A percentile compares a stretch with the other conserved stretches of the same genome.
Conservation (phyloP, 371 early-diverging fungal genomes). For the Mucor plumbeus region DNA sequence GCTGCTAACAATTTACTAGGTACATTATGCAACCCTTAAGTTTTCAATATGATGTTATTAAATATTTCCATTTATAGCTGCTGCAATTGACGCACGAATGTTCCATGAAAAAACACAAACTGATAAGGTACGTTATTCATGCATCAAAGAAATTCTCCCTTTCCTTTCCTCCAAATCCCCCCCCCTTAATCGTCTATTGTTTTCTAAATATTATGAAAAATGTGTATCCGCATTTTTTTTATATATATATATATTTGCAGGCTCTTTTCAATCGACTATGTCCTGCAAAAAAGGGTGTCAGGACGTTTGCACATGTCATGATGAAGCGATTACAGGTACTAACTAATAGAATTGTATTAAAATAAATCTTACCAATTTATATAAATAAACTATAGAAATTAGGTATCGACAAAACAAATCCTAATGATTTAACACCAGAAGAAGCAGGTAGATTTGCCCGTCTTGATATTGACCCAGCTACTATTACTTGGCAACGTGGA, state of each 20-base stretch:
- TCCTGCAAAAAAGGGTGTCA: slow-evolving; percentile 84
- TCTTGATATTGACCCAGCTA: slow-evolving; percentile 89
- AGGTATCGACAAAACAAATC: slow-evolving; percentile 81
- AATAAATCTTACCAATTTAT: neutral
- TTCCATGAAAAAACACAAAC: slow-evolving; percentile 94
- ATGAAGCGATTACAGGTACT: slow-evolving; percentile 57
- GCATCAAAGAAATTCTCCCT: neutral
- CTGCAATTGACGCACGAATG: slow-evolving; percentile 97
- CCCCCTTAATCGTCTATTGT: neutral
- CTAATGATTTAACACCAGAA: slow-evolving; percentile 78
- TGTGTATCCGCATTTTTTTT: no score
- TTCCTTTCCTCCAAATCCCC: no score
- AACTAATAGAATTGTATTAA: no score
- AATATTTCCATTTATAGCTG: slow-evolving; percentile 62
- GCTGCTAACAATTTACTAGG: slow-evolving; percentile 91
- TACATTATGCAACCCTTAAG: neutral
- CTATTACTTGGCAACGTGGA: slow-evolving; percentile 97
- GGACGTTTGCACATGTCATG: slow-evolving; percentile 87
- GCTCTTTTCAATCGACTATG: slow-evolving; percentile 90
- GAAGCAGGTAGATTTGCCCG: slow-evolving; percentile 82
- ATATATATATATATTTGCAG: no score
- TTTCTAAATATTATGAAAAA: neutral
- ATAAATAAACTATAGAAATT: slow-evolving; percentile 61
- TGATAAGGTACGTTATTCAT: slow-evolving; percentile 48
- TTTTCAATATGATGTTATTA: neutral